Percentiles rank a stretch among this genome's conserved stretches.
Conservation (phyloP, 139 green algal genomes). For the Auxenochlorella pyrenoidosa region DNA sequence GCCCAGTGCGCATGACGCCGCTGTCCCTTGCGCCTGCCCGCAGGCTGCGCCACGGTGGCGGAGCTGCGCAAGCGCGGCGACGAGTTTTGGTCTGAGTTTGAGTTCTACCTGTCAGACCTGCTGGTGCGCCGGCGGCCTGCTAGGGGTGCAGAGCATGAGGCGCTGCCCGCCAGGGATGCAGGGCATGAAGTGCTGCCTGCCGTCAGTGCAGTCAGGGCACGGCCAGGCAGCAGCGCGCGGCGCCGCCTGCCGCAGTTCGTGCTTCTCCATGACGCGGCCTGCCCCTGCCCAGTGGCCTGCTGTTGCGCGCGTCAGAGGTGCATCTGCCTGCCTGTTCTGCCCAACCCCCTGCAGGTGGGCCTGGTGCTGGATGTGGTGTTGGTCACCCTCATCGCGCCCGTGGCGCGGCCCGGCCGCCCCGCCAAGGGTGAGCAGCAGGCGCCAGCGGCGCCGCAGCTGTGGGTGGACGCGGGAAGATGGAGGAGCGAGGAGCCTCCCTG, state of each 20-base stretch:
- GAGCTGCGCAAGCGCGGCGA: conserved; percentile 95
- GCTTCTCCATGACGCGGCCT: no score
- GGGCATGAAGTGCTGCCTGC: no score
- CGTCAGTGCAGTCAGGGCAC: no score
- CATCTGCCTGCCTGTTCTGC: background rate
- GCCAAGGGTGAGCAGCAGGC: background rate
- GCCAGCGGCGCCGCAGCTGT: background rate
- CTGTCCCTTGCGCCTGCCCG: background rate
- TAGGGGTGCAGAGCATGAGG: background rate
- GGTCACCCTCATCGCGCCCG: conserved; percentile 90
- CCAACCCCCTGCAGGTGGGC: conserved; percentile 55
- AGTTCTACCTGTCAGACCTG: conserved; percentile 97
- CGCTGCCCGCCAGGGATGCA: no score
- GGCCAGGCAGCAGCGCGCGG: no score
- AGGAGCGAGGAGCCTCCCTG: no score
- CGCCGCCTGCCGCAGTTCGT: no score
- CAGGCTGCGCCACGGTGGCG: conserved; percentile 93
- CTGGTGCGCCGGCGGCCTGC: conserved; percentile 68
- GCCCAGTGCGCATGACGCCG: background rate
- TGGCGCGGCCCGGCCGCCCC: conserved; percentile 69
- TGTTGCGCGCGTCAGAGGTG: no score
- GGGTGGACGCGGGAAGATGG: no score
- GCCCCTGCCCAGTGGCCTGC: no score
- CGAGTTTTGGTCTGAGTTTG: conserved; percentile 97
- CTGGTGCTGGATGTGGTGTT: conserved; percentile 92